phyloP scores from a whole-genome alignment of 1,284 basidiomycete species.

The Moesziomyces aphidis region DNA sequence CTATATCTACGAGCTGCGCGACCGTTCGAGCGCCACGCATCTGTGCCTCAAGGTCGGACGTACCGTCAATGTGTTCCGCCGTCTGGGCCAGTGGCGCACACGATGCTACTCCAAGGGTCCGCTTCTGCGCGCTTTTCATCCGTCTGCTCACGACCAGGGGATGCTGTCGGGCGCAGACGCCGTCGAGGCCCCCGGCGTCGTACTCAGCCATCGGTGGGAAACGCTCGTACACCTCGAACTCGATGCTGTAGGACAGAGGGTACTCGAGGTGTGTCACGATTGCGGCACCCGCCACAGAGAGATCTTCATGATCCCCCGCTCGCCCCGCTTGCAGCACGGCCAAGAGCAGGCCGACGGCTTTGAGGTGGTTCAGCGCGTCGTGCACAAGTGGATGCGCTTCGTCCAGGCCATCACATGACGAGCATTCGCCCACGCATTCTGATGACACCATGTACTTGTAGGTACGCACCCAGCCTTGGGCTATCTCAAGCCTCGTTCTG shows the following conservation, averaged over 20 bases:
- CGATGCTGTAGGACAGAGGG: slow-evolving; percentile 14
- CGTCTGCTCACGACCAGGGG: slow-evolving; percentile 18
- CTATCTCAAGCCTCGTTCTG: too few species aligned
- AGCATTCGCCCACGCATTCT: not conserved
- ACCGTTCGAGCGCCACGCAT: slow-evolving; percentile 19
- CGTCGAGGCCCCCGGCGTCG: slow-evolving; percentile 13
- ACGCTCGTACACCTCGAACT: slow-evolving; percentile 51
- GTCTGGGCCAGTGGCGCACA: slow-evolving; percentile 46
- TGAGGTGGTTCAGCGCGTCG: slow-evolving; percentile 12
- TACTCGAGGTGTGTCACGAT: slow-evolving; percentile 41
- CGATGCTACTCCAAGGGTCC: slow-evolving; percentile 50
- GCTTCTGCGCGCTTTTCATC: slow-evolving; percentile 26
- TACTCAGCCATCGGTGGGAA: slow-evolving; percentile 52
- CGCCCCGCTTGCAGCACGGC: not conserved
- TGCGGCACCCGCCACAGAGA: slow-evolving; percentile 48
- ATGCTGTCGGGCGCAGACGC: slow-evolving; percentile 32
- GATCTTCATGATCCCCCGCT: slow-evolving; percentile 50
- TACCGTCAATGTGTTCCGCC: slow-evolving; percentile 36
- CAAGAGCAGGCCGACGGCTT: slow-evolving; percentile 12
- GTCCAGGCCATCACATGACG: slow-evolving; percentile 6
- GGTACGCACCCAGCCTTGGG: too few species aligned
- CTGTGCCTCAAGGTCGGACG: slow-evolving; percentile 54
- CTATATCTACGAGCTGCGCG: slow-evolving; percentile 56
- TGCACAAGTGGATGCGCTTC: slow-evolving; percentile 44
- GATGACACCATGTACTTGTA: not conserved